Evolutionary conservation across 177 flowering plant species (phyloP).

Genomic region (Vitis hybrid): DNA sequence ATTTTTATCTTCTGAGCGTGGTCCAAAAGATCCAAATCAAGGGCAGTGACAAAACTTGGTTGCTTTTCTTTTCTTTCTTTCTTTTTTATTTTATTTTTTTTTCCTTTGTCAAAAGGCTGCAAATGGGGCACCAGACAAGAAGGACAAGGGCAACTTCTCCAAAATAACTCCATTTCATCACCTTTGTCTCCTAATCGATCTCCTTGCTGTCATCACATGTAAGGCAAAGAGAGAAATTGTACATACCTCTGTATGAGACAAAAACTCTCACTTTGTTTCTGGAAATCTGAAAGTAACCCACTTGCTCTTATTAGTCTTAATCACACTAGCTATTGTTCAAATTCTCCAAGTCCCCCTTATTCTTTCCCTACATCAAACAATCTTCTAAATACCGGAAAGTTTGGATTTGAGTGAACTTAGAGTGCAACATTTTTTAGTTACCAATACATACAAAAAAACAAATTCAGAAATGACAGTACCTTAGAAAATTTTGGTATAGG

Average conservation of each 20-base stretch:
- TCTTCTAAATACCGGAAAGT: no score
- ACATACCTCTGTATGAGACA: constrained; percentile 19
- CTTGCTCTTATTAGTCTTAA: background rate
- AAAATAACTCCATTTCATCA: constrained; percentile 1
- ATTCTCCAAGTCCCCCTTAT: no score
- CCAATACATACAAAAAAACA: no score
- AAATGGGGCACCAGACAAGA: constrained; percentile 18
- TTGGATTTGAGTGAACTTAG: no score
- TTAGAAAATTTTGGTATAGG: background rate
- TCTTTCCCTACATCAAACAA: no score
- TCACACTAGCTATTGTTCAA: background rate
- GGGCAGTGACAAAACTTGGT: constrained; percentile 15
- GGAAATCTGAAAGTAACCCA: background rate
- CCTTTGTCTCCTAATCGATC: background rate
- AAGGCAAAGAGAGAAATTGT: constrained; percentile 19
- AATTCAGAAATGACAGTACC: no score
- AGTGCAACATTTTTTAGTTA: no score
- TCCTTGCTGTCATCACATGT: constrained; percentile 20
- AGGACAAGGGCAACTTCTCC: constrained; percentile 5
- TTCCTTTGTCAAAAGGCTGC: constrained; percentile 20
- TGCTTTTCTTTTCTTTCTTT: constrained; percentile 2
- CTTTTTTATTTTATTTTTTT: no score
- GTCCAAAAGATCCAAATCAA: constrained; percentile 18
- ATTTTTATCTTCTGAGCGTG: background rate
- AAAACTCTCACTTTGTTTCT: constrained; percentile 13